Percentiles rank a stretch among this genome's conserved stretches.
phyloP scores from a whole-genome alignment of 1,284 basidiomycete species.

The Anthracocystis setariae region DNA sequence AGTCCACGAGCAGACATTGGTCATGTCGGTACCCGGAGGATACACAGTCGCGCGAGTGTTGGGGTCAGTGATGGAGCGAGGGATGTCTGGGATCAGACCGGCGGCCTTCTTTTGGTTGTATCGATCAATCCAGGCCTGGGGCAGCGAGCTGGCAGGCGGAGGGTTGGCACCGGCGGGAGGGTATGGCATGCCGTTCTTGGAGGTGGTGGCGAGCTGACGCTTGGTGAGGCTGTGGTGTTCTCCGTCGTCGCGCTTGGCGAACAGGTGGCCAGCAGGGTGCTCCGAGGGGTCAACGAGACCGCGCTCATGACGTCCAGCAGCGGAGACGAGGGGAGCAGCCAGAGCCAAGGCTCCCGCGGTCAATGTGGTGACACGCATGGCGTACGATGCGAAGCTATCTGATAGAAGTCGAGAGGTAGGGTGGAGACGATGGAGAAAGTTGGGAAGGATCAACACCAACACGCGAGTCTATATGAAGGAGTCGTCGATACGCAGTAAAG shows the following conservation, averaged over 20 bases:
- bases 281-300: constrained; percentile 39
- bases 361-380: constrained; percentile 43
- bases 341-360: constrained; percentile 44
- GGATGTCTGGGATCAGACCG: constrained; percentile 79
- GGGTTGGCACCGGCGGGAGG: constrained; percentile 49
- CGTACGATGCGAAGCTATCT: constrained; percentile 1
- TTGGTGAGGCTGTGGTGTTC: constrained; percentile 39
- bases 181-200: constrained; percentile 57
- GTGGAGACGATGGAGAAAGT: not conserved
- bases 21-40: constrained; percentile 50
- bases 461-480: constrained; percentile 10
- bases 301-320: constrained; percentile 23
- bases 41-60: constrained; percentile 48
- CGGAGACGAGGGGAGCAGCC: constrained; percentile 37
- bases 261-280: constrained; percentile 48
- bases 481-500: constrained; percentile 25
- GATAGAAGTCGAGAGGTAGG: not conserved
- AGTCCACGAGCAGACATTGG: constrained; percentile 60
- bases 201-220: constrained; percentile 43
- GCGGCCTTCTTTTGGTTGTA: constrained; percentile 73
- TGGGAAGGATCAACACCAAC: not conserved
- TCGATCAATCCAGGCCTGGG: constrained; percentile 75
- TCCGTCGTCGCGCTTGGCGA: constrained; percentile 27
- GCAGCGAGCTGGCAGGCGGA: constrained; percentile 48
- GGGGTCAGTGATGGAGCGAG: constrained; percentile 69